phyloP scores from a whole-genome alignment of 257 asterid genomes.

The Paraleonurus japonicus region DNA sequence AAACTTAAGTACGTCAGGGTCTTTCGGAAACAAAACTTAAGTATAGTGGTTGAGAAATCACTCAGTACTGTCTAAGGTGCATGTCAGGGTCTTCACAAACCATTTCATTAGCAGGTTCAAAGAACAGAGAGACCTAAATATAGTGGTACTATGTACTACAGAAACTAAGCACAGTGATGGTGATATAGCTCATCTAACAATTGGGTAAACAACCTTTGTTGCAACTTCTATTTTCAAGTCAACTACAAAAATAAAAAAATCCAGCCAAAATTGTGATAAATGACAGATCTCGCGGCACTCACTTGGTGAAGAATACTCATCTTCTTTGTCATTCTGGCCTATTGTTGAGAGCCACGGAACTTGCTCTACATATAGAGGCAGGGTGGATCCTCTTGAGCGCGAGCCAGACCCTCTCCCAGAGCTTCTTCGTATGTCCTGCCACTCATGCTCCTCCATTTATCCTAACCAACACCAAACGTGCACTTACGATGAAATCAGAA shows the following conservation, averaged over 20 bases:
- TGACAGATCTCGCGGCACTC: constrained; percentile 35
- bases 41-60: not conserved
- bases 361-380: constrained; percentile 29
- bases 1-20: not conserved
- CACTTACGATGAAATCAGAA: constrained; percentile 14
- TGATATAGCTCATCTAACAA: not conserved
- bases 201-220: not conserved
- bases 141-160: not conserved
- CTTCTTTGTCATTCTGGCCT: constrained; percentile 58
- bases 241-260: not conserved
- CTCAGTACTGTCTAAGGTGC: not conserved
- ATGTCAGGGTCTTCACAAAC: not conserved
- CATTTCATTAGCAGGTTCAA: not conserved
- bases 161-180: not conserved
- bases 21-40: not conserved
- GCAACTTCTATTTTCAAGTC: not conserved
- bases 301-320: constrained; percentile 42
- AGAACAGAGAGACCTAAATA: not conserved
- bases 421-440: no score
- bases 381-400: constrained; percentile 45
- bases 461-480: constrained; percentile 43
- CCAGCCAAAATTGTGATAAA: not conserved
- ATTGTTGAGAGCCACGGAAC: constrained; percentile 30
- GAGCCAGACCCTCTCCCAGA: constrained; percentile 53
- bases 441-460: constrained; percentile 77